Percentiles rank a stretch among this genome's conserved stretches.
These are phyloP conservation scores for Xylaria multiplex DNA, from an alignment of 2,329 filamentous ascomycete genomes.

Conservation along the genomic window DNA sequence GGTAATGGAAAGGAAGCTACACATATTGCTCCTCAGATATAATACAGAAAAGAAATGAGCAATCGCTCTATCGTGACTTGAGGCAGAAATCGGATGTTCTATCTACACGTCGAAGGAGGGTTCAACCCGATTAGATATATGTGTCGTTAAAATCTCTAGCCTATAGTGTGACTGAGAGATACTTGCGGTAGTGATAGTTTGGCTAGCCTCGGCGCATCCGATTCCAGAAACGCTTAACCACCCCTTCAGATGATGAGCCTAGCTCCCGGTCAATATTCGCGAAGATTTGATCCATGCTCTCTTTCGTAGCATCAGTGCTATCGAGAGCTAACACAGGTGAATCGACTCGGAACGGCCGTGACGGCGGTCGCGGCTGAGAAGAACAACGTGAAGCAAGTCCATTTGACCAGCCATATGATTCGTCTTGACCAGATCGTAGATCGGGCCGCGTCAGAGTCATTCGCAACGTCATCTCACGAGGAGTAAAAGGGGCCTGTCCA, in stretches of 20 bases:
- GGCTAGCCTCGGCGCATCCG: conserved; percentile 59
- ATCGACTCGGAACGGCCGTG: conserved; percentile 48
- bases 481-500: conserved; percentile 64
- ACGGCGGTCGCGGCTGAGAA: conserved; percentile 41
- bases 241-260: conserved; percentile 56
- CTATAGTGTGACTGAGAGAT: background rate
- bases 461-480: conserved; percentile 91
- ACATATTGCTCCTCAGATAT: conserved; percentile 32
- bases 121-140: conserved; percentile 3
- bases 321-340: conserved; percentile 46
- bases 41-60: conserved; percentile 31
- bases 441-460: conserved; percentile 96
- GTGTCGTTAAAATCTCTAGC: conserved; percentile 9
- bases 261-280: conserved; percentile 63
- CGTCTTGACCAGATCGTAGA: conserved; percentile 77
- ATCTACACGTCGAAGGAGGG: background rate
- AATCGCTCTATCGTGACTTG: conserved; percentile 13
- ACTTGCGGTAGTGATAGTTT: background rate
- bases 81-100: conserved; percentile 14
- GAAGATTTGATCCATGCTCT: conserved; percentile 64
- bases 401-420: conserved; percentile 76
- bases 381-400: conserved; percentile 47
- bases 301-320: conserved; percentile 55
- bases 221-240: conserved; percentile 73
- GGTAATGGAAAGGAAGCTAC: conserved; percentile 7